Conservation (phyloP, 352 stramenopile genomes). For the Globisporangium splendens region DNA sequence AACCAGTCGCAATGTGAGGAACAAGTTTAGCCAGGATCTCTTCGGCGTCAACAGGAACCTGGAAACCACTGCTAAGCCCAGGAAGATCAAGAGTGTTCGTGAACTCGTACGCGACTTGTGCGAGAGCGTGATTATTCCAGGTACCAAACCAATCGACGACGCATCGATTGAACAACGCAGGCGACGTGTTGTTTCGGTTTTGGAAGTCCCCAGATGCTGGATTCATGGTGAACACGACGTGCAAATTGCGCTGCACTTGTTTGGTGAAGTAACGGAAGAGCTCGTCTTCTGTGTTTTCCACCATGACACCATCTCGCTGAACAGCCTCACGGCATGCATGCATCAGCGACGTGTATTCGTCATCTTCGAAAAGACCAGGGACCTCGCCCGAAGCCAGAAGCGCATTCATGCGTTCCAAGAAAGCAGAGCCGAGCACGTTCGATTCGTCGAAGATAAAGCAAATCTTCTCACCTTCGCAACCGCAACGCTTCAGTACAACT, state of each 20-base stretch:
- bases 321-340: conserved; percentile 93
- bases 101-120: conserved; percentile 98
- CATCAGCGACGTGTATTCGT: conserved; percentile 98
- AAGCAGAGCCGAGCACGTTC: conserved; percentile 97
- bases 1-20: conserved; percentile 61
- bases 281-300: conserved; percentile 94
- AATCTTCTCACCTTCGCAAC: conserved; percentile 98
- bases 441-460: conserved; percentile 99
- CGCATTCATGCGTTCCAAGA: conserved; percentile 99
- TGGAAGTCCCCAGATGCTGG: conserved; percentile 96
- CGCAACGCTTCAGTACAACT: conserved; percentile 95
- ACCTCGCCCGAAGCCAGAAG: conserved; percentile 99
- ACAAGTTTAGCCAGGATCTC: conserved; percentile 54
- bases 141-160: conserved; percentile 99
- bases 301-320: conserved; percentile 86
- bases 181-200: conserved; percentile 97
- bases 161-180: conserved; percentile 99
- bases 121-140: conserved; percentile 97
- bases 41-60: conserved; percentile 40
- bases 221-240: conserved; percentile 99
- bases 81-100: conserved; percentile 95
- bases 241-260: conserved; percentile 98
- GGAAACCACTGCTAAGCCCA: conserved; percentile 69
- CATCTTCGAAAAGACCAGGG: conserved; percentile 99
- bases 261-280: conserved; percentile 96